phyloP scores from a whole-genome alignment of 106 monocot species.

The Dioscorea dumetorum region DNA sequence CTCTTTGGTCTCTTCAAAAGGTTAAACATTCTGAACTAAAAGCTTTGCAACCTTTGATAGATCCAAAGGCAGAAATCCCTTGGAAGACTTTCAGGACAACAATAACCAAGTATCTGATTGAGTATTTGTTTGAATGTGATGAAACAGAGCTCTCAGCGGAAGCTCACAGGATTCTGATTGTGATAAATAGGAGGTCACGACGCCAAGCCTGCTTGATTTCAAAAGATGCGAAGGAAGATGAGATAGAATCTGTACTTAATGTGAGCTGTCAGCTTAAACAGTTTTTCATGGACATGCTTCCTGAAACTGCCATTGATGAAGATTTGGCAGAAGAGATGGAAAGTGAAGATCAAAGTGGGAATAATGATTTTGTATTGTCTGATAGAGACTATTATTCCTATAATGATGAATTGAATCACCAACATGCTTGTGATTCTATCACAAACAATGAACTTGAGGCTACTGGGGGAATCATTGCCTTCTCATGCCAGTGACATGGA shows the following conservation, averaged over 20 bases:
- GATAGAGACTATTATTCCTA: conserved; percentile 29
- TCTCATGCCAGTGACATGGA: background rate
- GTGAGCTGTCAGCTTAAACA: conserved; percentile 55
- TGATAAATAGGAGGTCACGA: conserved; percentile 37
- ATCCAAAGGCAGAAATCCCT: conserved; percentile 25
- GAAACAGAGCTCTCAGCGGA: conserved; percentile 36
- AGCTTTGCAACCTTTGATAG: conserved; percentile 34
- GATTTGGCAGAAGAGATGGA: conserved; percentile 5
- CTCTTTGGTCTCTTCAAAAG: conserved; percentile 60
- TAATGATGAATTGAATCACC: conserved; percentile 1
- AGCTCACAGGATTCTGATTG: conserved; percentile 21
- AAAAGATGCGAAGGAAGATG: conserved; percentile 32
- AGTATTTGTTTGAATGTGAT: conserved; percentile 65
- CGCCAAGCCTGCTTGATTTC: conserved; percentile 11
- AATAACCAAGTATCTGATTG: conserved; percentile 56
- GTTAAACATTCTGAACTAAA: conserved; percentile 31
- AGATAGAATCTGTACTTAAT: conserved; percentile 50
- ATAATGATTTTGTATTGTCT: conserved; percentile 43
- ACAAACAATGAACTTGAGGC: conserved; percentile 26
- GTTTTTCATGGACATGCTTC: conserved; percentile 20
- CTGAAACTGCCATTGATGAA: conserved; percentile 8
- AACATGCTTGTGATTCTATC: conserved; percentile 7
- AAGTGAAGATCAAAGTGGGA: conserved; percentile 18
- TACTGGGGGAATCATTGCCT: conserved; percentile 33
- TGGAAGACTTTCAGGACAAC: conserved; percentile 17